Evolutionary conservation across 2,329 filamentous ascomycete species (phyloP), one percentile per base, ranked within the genome.

Genomic region (Fusarium guadeloupense): DNA sequence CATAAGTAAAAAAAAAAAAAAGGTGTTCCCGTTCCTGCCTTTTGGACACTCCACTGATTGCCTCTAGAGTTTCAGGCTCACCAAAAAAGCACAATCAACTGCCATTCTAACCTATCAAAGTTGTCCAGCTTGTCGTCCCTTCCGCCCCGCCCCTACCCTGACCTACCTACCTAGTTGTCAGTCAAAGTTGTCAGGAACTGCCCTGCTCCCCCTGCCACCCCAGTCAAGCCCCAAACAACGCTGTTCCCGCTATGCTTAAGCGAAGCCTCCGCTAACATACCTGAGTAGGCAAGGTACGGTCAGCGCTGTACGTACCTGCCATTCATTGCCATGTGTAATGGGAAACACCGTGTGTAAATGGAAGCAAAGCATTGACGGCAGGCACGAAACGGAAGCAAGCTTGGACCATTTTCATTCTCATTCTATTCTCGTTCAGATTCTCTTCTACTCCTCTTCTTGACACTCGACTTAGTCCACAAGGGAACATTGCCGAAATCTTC

Each of bases 201-300:
- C 28, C 28, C 12, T 6, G 25, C 25, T 26, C 25, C 43, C 43
- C 51, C 51, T 40, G 43, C 23, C 23, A 41, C 47, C 61, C 61
- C 52, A 61, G 41, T 54, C 46, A 50, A 61, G 66, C 57, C 65
- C 64, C 65, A 68, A 69, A 69, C 57, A 59, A 54, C 54, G 37
- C 63, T 38, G 52, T 66, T 58, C 63, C 67, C 62, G 66, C 65
- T 62, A 59, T 61, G 62, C 61, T 66, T 69, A 69, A 69, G 67
- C 67, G 67, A 69, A 61, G 67, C 54, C 48, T 39, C 63, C 58
- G 54, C 60, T 58, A 62, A 53, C 49, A 28, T 21, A n/a, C n/a
- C n/a, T n/a, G n/a, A n/a, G n/a, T n/a, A n/a, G n/a, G n/a, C n/a
- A n/a, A 56, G 51, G 49, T 35, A 55, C 50, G 37, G 7, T 14